These are phyloP conservation scores for Amanita inopinata DNA, from an alignment of 768 basidiomycete genomes.

Conservation along the genomic window DNA sequence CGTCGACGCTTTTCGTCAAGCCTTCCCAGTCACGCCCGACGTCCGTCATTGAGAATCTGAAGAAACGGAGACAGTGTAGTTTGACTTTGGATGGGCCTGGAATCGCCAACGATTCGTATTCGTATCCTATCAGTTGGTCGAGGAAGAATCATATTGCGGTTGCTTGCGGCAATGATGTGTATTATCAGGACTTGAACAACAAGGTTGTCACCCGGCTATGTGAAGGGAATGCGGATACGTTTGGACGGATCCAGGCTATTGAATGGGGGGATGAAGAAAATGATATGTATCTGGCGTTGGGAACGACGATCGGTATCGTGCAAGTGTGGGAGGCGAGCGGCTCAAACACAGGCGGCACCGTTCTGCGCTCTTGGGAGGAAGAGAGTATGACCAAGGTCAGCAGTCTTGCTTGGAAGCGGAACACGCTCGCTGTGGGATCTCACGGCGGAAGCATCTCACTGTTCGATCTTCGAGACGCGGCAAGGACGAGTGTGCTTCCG, in stretches of 20 bases:
- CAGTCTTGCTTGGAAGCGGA: constrained; percentile 6
- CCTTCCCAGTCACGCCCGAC: constrained; percentile 20
- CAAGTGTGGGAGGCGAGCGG: constrained; percentile 8
- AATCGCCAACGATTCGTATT: constrained; percentile 41
- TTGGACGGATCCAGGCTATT: constrained; percentile 35
- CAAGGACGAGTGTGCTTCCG: constrained; percentile 13
- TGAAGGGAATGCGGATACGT: constrained; percentile 21
- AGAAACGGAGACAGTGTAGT: constrained; percentile 40
- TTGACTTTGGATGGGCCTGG: constrained; percentile 60
- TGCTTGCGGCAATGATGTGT: constrained; percentile 48
- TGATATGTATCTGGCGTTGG: constrained; percentile 14
- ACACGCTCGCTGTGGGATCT: constrained; percentile 9
- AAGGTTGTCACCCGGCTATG: constrained; percentile 44
- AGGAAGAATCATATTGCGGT: constrained; percentile 49
- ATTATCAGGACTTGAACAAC: constrained; percentile 51
- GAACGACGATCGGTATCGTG: constrained; percentile 11
- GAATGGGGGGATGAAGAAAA: constrained; percentile 38
- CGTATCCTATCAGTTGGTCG: constrained; percentile 57
- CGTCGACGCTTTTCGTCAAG: constrained; percentile 37
- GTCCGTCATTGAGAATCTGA: constrained; percentile 53
- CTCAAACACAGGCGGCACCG: neutral
- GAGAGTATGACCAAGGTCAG: constrained; percentile 5
- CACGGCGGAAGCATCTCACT: constrained; percentile 8
- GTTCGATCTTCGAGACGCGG: constrained; percentile 14
- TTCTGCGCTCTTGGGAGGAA: constrained; percentile 8